These are phyloP conservation scores for Botrytis fragariae DNA, from an alignment of 2,329 filamentous ascomycete genomes.

Conservation along the genomic window DNA sequence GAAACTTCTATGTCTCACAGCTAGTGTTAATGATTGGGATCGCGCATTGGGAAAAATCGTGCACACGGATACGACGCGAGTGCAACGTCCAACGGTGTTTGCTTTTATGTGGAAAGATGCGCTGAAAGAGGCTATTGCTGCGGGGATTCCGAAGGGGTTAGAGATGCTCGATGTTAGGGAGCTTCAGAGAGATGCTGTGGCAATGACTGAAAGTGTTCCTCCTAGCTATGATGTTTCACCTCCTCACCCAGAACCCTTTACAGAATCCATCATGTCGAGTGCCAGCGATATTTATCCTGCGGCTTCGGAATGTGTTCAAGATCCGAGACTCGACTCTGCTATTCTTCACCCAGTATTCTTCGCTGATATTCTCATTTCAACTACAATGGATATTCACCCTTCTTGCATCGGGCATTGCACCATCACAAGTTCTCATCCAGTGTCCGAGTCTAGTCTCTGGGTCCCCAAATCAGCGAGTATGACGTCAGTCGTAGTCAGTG, in stretches of 20 bases:
- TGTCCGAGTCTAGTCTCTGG: not conserved
- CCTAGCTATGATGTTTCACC: not conserved
- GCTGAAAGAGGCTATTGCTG: constrained; percentile 9
- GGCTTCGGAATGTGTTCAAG: too few species aligned
- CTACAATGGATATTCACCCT: constrained; percentile 21
- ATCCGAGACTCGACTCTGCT: too few species aligned
- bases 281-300: too few species aligned
- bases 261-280: too few species aligned
- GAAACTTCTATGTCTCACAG: constrained; percentile 4
- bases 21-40: constrained; percentile 27
- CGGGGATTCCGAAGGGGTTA: not conserved
- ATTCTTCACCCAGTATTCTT: constrained; percentile 9
- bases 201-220: too few species aligned
- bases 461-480: not conserved
- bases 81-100: constrained; percentile 22
- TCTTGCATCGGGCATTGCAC: constrained; percentile 24
- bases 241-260: constrained; percentile 1
- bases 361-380: constrained; percentile 12
- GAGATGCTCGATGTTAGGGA: not conserved
- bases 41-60: constrained; percentile 27
- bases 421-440: not conserved
- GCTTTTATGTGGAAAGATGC: constrained; percentile 15
- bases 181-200: not conserved
- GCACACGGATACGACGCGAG: constrained; percentile 16
- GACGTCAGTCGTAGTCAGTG: not conserved